These are phyloP conservation scores for Mycena vitilis DNA, from an alignment of 768 basidiomycete genomes.

Conservation along the genomic window DNA sequence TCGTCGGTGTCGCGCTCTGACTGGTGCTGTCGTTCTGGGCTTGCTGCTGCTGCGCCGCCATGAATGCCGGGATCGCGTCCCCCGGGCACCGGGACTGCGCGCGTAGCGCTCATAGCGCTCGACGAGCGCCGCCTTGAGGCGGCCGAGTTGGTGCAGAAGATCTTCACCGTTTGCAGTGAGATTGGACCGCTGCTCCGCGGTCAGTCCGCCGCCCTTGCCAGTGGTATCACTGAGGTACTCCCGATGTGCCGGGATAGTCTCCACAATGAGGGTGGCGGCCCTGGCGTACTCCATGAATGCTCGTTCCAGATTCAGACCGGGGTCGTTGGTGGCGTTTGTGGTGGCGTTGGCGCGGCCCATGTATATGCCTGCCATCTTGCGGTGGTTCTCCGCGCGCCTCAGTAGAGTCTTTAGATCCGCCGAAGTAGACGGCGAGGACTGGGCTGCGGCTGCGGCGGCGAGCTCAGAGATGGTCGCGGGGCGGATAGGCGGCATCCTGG, in stretches of 20 bases:
- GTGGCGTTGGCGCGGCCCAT: not conserved
- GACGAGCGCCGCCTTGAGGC: not conserved
- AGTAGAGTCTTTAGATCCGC: not conserved
- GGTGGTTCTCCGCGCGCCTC: not conserved
- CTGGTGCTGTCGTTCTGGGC: too few species aligned
- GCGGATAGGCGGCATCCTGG: not conserved
- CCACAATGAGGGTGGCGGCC: not conserved
- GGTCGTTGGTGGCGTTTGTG: not conserved
- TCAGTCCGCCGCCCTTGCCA: not conserved
- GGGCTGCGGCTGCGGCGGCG: too few species aligned
- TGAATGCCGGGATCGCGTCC: not conserved
- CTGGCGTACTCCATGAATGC: not conserved
- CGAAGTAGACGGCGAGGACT: not conserved
- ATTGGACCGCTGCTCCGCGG: not conserved
- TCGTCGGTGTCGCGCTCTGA: too few species aligned
- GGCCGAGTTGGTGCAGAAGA: not conserved
- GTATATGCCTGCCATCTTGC: not conserved
- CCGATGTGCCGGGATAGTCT: not conserved
- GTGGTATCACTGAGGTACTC: not conserved
- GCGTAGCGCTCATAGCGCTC: conserved; percentile 3
- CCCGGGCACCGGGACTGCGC: not conserved
- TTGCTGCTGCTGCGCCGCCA: too few species aligned
- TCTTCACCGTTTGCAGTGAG: conserved; percentile 8
- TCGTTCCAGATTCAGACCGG: not conserved
- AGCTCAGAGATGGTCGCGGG: not conserved